These are phyloP conservation scores for Phytophthora pinifolia DNA, from an alignment of 352 stramenopile genomes.

Conservation along the genomic window DNA sequence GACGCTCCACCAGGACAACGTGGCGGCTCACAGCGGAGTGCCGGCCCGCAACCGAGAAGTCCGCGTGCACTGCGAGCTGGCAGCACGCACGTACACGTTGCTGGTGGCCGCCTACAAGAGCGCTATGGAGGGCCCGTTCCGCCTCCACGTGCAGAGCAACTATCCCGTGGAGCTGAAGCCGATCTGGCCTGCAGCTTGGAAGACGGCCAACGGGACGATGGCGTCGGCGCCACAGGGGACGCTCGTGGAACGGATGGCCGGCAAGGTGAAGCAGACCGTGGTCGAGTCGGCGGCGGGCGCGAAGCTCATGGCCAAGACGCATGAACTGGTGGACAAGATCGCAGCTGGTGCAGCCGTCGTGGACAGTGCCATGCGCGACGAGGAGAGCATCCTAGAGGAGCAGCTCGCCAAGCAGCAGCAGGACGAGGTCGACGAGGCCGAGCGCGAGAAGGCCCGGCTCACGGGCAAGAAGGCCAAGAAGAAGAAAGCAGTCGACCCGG, in stretches of 20 bases:
- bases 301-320: constrained; percentile 72
- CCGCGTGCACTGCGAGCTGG: constrained; percentile 69
- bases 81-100: constrained; percentile 86
- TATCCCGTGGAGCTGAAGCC: constrained; percentile 75
- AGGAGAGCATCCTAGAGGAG: constrained; percentile 56
- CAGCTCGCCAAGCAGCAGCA: constrained; percentile 57
- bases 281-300: constrained; percentile 52
- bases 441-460: constrained; percentile 11
- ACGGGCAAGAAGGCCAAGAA: constrained; percentile 36
- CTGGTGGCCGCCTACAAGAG: constrained; percentile 87
- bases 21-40: constrained; percentile 81
- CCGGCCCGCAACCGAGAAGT: constrained; percentile 76
- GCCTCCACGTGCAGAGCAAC: constrained; percentile 83
- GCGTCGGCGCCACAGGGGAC: constrained; percentile 33
- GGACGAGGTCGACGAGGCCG: constrained; percentile 33
- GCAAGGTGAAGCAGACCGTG: constrained; percentile 65
- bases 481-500: constrained; percentile 10
- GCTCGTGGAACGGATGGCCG: constrained; percentile 61
- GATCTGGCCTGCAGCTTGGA: constrained; percentile 84
- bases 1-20: constrained; percentile 57
- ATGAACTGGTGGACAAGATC: constrained; percentile 67
- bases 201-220: constrained; percentile 40
- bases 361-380: constrained; percentile 69
- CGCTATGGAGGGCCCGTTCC: constrained; percentile 91
- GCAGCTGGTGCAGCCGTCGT: constrained; percentile 63